Base-by-base conservation (phyloP, 2,329 filamentous ascomycete species). In the Colletotrichum eleusines region DNA sequence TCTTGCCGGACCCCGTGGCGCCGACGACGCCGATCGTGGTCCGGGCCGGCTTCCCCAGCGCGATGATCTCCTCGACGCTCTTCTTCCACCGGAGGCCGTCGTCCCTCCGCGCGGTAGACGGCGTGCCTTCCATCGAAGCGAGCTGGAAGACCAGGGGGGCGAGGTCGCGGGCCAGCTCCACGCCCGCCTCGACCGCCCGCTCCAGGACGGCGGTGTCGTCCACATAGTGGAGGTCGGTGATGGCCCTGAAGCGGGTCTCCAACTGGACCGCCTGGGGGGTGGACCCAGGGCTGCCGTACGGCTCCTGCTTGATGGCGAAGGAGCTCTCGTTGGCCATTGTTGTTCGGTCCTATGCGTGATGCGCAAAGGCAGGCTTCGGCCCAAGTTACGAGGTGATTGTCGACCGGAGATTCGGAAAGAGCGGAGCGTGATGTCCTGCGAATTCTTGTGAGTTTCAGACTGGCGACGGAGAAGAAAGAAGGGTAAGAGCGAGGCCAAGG, bases 211-310 rank as follows among this genome's bases (percentile, higher is more conserved):
- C 28, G 9, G 20, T 55, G 53, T 55, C 53, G 4, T 33, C 12
- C 3, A 14, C 18, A 6, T 55, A 1, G 9, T 16, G 20, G 8
- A 55, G 31, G 1, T 11, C 18, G 1, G 11, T 12, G 31, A 55
- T 11, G 4, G n/a, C 53, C 14, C 1, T 2, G 8, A 55, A 38
- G 53, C 5, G 1, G 9, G 18, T 18, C 5, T 51, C 3, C 23
- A 51, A 3, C 2, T 7, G 6, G 18, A 3, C 0, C 12, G 3
- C 6, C 14, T 11, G 48, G 26, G 3, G 0, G 5, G 1, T 0
- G 14, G 48, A 1, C 26, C 6, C 20, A 14, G 42, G 8, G 42
- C 7, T 5, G 20, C 12, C 20, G 7, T n/a, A 11, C 2, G 20
- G 42, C 20, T n/a, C 42, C 4, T 46, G 1, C 42, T 46, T 46